Evolutionary conservation across 306 rosid species (phyloP).

Genomic region (Rosa lucieae): DNA sequence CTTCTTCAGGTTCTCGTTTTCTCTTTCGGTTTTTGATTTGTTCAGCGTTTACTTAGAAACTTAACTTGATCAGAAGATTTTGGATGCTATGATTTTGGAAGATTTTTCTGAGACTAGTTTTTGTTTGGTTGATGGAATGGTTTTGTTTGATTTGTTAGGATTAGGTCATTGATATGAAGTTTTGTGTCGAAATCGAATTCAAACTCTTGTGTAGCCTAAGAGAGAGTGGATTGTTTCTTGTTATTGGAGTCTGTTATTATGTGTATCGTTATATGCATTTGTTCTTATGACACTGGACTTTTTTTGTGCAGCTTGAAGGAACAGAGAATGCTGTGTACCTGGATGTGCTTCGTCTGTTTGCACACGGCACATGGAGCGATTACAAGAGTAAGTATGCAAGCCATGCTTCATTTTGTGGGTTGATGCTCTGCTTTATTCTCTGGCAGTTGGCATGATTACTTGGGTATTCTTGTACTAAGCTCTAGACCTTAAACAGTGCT

Average conservation of each 20-base stretch:
- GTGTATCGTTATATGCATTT: neutral
- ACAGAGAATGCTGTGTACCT: conserved; percentile 60
- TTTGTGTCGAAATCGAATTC: neutral
- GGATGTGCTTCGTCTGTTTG: conserved; percentile 77
- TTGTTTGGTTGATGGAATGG: neutral
- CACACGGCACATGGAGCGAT: conserved; percentile 93
- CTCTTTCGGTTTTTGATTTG: neutral
- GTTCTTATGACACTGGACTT: conserved; percentile 16
- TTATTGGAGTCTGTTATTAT: neutral
- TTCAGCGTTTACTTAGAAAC: neutral
- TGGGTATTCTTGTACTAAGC: neutral
- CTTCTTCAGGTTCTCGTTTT: conserved; percentile 54
- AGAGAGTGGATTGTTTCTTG: neutral
- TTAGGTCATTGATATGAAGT: neutral
- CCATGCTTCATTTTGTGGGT: neutral
- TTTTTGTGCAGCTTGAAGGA: conserved; percentile 65
- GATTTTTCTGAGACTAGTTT: neutral
- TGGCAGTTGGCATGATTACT: neutral
- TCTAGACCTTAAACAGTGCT: neutral
- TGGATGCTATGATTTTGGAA: too few relatives aligned
- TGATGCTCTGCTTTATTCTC: neutral
- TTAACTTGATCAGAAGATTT: neutral
- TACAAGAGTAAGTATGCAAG: conserved; percentile 64
- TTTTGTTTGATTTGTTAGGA: neutral
- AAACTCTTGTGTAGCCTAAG: neutral